Evolutionary conservation across 345 rosid species (phyloP), one percentile per base, ranked within the genome.

Genomic region (Capsella bursapastoris): DNA sequence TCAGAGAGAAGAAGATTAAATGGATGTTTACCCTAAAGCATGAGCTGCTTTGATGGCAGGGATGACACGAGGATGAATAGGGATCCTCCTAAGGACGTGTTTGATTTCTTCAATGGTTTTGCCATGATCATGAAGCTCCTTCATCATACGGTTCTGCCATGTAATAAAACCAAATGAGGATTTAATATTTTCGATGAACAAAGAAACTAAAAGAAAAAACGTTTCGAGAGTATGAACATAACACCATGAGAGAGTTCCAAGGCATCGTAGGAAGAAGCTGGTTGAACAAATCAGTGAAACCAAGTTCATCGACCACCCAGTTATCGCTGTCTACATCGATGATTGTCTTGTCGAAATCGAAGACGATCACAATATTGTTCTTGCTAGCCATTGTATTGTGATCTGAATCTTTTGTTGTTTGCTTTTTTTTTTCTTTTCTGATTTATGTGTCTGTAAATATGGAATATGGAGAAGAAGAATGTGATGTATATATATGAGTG

Each of bases 331-430:
- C 97, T 1, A 81, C 83, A 12, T 90, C 94, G 49, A 90, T 71
- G 57, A 88, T 90, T 5, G 97, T 90, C 82, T 88, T 86, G 76
- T 90, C 97, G 49, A 90, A 90, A 71, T 90, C 92, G 45, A 90
- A 90, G 40, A 90, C 78, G 35, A 79, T 70, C 32, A 87, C 83
- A 51, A 80, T 76, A 58, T 66, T 66, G 69, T 16, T 71, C 14
- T 52, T 78, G 18, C 31, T 58, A 59, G 63, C 57, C 77, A 66
- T 72, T 32, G 13, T 34, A 34, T 34, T 34, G 16, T 37, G 38
- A 37, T 37, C 11, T 2, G 12, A 57, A 16, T 7, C 25, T 1
- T 6, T 32, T 66, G 41, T 22, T 22, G 2, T 22, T 22, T 57
- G 7, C 1, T 8, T 25, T 3, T 7, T 28, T 13, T 25, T 4